phyloP scores from a whole-genome alignment of 352 stramenopile genomes.

The Poterioochromonas sp. region DNA sequence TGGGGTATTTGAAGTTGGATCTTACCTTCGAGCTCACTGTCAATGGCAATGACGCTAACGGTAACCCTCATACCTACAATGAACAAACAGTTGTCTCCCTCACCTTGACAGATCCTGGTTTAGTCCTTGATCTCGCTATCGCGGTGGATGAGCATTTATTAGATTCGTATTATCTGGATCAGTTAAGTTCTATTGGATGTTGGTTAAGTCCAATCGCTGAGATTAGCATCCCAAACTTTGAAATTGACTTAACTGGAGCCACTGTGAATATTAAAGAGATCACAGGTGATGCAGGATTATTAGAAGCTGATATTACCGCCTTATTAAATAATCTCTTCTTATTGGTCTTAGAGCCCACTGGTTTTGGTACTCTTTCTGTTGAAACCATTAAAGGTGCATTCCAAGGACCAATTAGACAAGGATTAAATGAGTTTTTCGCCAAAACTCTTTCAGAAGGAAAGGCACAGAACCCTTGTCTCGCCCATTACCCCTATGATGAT shows the following conservation, averaged over 20 bases:
- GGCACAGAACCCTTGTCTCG: background rate
- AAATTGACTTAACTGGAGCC: background rate
- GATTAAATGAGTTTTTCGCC: background rate
- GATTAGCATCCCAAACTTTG: background rate
- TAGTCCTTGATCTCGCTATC: background rate
- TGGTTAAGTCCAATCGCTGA: background rate
- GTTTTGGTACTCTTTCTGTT: background rate
- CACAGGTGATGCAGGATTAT: background rate
- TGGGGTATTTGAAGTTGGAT: background rate
- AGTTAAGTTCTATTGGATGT: background rate
- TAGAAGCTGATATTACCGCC: conserved; percentile 14
- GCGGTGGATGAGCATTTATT: conserved; percentile 4
- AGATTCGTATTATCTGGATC: background rate
- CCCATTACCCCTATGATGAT: conserved; percentile 26
- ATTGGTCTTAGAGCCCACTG: background rate
- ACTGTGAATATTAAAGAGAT: background rate
- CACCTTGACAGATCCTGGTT: background rate
- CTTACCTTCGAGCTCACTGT: background rate
- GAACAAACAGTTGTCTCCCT: background rate
- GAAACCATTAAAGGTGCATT: background rate
- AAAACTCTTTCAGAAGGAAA: background rate
- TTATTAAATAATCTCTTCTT: conserved; percentile 14
- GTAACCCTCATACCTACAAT: background rate
- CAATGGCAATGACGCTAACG: background rate
- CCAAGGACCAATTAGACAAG: conserved; percentile 4